Base-by-base conservation (phyloP, 768 basidiomycete genomes). In the Tulasnella sp. region DNA sequence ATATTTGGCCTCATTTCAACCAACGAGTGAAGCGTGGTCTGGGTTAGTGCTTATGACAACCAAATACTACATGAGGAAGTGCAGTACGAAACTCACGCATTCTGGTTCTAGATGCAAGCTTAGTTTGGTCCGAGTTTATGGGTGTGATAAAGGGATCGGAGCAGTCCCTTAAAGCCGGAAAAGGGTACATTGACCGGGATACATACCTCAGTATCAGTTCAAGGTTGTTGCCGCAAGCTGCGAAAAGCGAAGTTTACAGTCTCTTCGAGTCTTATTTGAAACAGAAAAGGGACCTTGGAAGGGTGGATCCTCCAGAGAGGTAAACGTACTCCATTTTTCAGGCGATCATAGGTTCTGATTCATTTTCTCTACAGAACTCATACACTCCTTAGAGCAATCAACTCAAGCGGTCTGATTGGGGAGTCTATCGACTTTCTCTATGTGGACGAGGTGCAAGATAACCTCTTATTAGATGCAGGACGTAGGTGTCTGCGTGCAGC, bases 371-470 rank as follows among this genome's bases (percentile, higher is more conserved):
- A 10, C 35, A 49, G 48, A 39, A 39, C 37, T 13, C 48, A 49
- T 22, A 20, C 37, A 4, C 24, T 49, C 8, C 12, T 49, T 15
- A 5, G 28, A 9, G n/a, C 48, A 3, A 19, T 49, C 24, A 39
- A 41, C 7, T 43, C 56, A 63, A 29, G 24, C 13, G 37, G 34
- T 28, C 37, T 41, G 8, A 24, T 19, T 4, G 47, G 47, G 10
- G 6, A 37, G 3, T 19, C 3, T 1, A 13, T 81, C 5, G 73
- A 82, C 54, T 76, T 69, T 52, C 53, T 83, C 77, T 83, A 82
- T 58, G 70, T 85, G 1, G 83, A 85, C 37, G 83, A 85, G 63
- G 76, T 73, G 0, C 83, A 85, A 59, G 83, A 85, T 56, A 75
- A 79, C 58, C 66, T 84, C 0, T 66, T 84, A 6, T 72, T 83